These are phyloP conservation scores for Kalmusia sp. DNA, from an alignment of 2,329 filamentous ascomycete species.

Conservation along the genomic window DNA sequence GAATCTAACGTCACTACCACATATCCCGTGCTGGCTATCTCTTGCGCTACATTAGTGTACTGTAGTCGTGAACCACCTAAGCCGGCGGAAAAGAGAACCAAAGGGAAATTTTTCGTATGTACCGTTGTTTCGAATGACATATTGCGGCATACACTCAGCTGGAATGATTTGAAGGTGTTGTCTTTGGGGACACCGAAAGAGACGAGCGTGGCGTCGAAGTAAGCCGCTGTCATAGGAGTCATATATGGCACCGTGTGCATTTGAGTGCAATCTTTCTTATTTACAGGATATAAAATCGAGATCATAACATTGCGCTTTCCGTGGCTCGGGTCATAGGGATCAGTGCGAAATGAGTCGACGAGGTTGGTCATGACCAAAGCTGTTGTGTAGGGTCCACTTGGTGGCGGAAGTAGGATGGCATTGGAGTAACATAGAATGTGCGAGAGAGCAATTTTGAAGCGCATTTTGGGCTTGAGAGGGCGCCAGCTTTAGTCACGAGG, in stretches of 20 bases:
- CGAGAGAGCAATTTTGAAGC: too few relatives aligned
- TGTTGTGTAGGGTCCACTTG: background rate
- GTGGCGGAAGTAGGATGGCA: background rate
- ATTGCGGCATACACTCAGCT: slow-evolving; percentile 8
- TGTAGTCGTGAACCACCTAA: slow-evolving; percentile 47
- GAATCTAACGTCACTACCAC: slow-evolving; percentile 57
- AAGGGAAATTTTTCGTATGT: slow-evolving; percentile 4
- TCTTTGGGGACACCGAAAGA: slow-evolving; percentile 3
- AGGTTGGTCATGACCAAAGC: background rate
- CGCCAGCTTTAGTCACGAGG: too few relatives aligned
- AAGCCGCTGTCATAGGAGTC: slow-evolving; percentile 14
- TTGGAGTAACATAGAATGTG: too few relatives aligned
- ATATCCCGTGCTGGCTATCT: slow-evolving; percentile 54
- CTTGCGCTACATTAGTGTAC: slow-evolving; percentile 49
- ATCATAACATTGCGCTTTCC: slow-evolving; percentile 15
- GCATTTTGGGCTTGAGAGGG: too few relatives aligned
- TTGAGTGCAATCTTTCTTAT: slow-evolving; percentile 2
- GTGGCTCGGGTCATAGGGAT: slow-evolving; percentile 16
- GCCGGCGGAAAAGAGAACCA: slow-evolving; percentile 53
- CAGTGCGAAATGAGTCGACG: background rate
- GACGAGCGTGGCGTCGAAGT: background rate
- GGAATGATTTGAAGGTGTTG: slow-evolving; percentile 10
- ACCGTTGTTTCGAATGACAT: too few relatives aligned
- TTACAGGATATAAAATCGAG: slow-evolving; percentile 21
- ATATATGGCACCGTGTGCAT: slow-evolving; percentile 11